phyloP scores from a whole-genome alignment of 345 rosid species.

The Salix suchowensis region DNA sequence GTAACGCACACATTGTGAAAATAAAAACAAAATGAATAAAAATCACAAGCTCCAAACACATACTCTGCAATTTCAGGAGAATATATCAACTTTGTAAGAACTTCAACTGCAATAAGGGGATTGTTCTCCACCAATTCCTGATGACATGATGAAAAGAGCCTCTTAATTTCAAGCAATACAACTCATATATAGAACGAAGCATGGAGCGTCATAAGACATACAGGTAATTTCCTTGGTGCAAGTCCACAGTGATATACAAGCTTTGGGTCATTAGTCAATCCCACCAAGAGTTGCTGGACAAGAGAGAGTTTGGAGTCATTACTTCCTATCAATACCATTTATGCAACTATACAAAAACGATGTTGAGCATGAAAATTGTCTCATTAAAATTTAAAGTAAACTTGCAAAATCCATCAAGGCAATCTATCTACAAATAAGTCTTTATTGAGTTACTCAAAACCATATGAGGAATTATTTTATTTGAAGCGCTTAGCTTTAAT shows the following conservation, averaged over 20 bases:
- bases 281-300: conserved; percentile 65
- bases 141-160: conserved; percentile 18
- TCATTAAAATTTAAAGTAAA: neutral
- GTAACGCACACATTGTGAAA: neutral
- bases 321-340: conserved; percentile 1
- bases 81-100: conserved; percentile 80
- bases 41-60: conserved; percentile 27
- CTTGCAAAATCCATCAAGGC: neutral
- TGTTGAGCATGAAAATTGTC: neutral
- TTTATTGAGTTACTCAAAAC: neutral
- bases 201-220: conserved; percentile 31
- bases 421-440: neutral
- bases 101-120: conserved; percentile 89
- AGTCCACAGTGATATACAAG: conserved; percentile 91
- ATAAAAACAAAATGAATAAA: neutral
- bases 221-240: conserved; percentile 87
- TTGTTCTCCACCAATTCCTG: conserved; percentile 97
- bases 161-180: conserved; percentile 18
- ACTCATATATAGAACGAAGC: neutral
- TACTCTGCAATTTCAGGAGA: conserved; percentile 85
- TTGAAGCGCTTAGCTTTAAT: neutral
- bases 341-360: neutral
- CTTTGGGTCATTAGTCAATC: conserved; percentile 77
- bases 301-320: conserved; percentile 13
- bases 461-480: neutral